Evolutionary conservation across 495 filamentous ascomycete species (phyloP), one percentile per base, ranked within the genome.

Genomic region (Margaritispora aquatica): DNA sequence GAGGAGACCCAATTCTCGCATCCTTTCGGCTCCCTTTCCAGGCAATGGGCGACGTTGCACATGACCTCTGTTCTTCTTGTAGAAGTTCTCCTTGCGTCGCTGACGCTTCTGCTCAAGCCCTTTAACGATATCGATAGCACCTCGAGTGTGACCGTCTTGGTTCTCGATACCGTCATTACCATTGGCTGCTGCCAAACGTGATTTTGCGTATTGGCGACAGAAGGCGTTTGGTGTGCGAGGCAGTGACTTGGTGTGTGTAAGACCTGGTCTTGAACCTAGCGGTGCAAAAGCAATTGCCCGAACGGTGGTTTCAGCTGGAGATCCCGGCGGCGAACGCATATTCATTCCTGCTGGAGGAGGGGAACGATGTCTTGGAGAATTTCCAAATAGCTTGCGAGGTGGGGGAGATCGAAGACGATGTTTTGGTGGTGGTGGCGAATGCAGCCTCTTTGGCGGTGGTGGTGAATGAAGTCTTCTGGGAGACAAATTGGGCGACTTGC

Each of bases 81-180:
- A 72, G 68, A 88, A 91, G 70, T 93, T 94, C 73, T 96, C 89
- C 73, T 86, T 89, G 56, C 94, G 88, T 55, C 91, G 85, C 72
- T 92, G 89, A 46, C 93, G 84, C 74, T 94, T 96, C 73, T 89
- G 85, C 76, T 97, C 94, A 8, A 98, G 84, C 5, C 94, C 94
- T 68, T 96, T 92, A 73, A 96, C 90, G 62, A 98, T 97, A 68
- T 97, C 95, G 63, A 97, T 92, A 26, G 94, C 92, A 48, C 91
- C 90, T 60, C 94, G 83, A 26, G 81, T 81, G 60, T 88, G 84
- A 24, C 78, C 61, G 59, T 82, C 76, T 47, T 55, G 41, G 57
- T 41, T 51, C 48, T 55, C 58, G 38, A 51, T 27, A 8, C 26
- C 29, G 38, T 10, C 24, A 36, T 63, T 63, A 17, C 62, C 66